A percentile compares a stretch with the other conserved stretches of the same genome.
Evolutionary conservation across 2,329 filamentous ascomycete species (phyloP).

Genomic region (Phialemoniopsis sp.): DNA sequence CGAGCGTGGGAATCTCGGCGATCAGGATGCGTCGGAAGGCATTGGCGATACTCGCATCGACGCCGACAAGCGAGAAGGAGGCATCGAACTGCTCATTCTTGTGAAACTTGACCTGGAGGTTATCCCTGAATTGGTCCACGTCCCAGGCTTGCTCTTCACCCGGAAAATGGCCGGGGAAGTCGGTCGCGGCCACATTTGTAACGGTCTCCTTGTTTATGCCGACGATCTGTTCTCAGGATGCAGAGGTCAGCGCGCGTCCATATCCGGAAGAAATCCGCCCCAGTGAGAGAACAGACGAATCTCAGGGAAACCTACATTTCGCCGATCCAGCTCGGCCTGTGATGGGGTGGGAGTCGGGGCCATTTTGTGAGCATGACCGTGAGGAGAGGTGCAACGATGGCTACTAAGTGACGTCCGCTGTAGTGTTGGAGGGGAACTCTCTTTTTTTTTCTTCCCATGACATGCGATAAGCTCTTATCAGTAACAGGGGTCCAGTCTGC

Average conservation of each 20-base stretch:
- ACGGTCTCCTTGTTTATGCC: slow-evolving; percentile 88
- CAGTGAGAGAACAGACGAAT: too few species aligned
- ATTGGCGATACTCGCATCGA: slow-evolving; percentile 92
- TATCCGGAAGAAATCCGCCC: too few species aligned
- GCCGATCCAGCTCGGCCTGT: slow-evolving; percentile 54
- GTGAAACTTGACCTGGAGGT: slow-evolving; percentile 68
- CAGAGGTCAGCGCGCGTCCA: neutral
- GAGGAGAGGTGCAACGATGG: too few species aligned
- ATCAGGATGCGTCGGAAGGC: slow-evolving; percentile 96
- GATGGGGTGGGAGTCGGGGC: slow-evolving; percentile 29
- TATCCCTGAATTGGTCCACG: slow-evolving; percentile 34
- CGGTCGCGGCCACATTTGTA: slow-evolving; percentile 80
- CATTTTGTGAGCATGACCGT: slow-evolving; percentile 25
- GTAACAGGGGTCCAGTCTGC: too few species aligned
- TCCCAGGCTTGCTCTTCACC: slow-evolving; percentile 67
- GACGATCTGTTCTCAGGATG: slow-evolving; percentile 59
- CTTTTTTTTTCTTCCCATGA: neutral
- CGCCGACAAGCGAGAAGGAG: slow-evolving; percentile 85
- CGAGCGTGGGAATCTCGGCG: slow-evolving; percentile 88
- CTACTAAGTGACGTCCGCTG: too few species aligned
- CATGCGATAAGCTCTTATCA: neutral
- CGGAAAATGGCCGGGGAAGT: slow-evolving; percentile 87
- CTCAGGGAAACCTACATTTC: slow-evolving; percentile 55
- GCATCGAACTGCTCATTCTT: slow-evolving; percentile 72
- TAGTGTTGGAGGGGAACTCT: too few species aligned